Conservation (phyloP, 176 grass and related monocot genomes). For the Chrysopogon serrulatus region DNA sequence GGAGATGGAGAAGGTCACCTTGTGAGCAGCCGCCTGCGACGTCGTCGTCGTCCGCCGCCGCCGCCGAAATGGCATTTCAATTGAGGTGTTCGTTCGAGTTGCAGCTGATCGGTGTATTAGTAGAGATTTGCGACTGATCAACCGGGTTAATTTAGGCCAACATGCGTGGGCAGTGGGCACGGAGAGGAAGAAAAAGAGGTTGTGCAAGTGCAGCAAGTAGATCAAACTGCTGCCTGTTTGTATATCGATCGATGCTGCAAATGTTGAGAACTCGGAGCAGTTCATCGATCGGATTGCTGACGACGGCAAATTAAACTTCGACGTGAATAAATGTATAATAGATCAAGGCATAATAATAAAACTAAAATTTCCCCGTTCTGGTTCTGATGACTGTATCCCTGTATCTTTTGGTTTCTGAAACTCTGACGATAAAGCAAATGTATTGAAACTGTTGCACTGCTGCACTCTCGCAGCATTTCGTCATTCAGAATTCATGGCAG, state of each 20-base stretch:
- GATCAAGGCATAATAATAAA: neutral
- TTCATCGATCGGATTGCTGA: slow-evolving; percentile 6
- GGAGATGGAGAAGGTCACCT: slow-evolving; percentile 93
- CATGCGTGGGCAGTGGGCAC: neutral
- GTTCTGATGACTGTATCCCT: neutral
- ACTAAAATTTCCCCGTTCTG: neutral
- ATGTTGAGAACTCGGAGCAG: slow-evolving; percentile 24
- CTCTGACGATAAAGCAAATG: neutral
- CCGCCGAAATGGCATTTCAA: neutral
- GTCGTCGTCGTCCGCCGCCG: neutral
- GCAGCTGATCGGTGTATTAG: neutral
- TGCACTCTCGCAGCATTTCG: neutral
- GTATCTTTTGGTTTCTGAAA: neutral
- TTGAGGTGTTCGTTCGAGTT: neutral
- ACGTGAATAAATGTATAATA: slow-evolving; percentile 27
- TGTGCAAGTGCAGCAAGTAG: neutral
- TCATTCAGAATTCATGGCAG: neutral
- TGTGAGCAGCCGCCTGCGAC: slow-evolving; percentile 31
- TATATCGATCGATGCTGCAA: neutral
- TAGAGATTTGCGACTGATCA: slow-evolving; percentile 17
- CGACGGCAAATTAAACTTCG: neutral
- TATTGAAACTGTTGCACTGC: neutral
- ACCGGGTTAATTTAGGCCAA: neutral
- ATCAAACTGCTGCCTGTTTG: neutral
- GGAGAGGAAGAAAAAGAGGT: neutral